phyloP scores from a whole-genome alignment of 441 rosid species.

The Pelargonium myrrhifolium region DNA sequence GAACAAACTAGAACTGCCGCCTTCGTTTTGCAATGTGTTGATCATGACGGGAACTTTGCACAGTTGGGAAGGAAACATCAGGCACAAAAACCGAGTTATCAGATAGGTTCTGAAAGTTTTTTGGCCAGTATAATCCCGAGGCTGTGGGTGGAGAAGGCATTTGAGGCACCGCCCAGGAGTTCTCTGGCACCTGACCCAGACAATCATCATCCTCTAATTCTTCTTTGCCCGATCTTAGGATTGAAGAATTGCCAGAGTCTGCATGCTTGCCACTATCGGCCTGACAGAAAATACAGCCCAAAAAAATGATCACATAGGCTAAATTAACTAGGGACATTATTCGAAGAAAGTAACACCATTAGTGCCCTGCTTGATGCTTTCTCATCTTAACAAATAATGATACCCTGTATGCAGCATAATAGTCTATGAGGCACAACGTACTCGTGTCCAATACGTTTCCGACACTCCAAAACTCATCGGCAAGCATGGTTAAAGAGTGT shows the following conservation, averaged over 20 bases:
- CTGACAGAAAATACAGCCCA: slow-evolving; percentile 29
- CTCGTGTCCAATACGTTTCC: too few relatives aligned
- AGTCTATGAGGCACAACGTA: too few relatives aligned
- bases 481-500: too few relatives aligned
- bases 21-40: slow-evolving; percentile 27
- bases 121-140: slow-evolving; percentile 82
- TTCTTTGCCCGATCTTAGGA: slow-evolving; percentile 57
- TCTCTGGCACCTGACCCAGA: slow-evolving; percentile 54
- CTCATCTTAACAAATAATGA: background rate
- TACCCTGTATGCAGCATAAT: background rate
- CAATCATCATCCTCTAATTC: slow-evolving; percentile 41
- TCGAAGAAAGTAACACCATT: background rate
- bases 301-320: background rate
- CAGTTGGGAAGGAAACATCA: slow-evolving; percentile 41
- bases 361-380: background rate
- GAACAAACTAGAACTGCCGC: slow-evolving; percentile 24
- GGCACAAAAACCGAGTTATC: slow-evolving; percentile 52
- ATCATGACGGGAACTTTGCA: slow-evolving; percentile 22
- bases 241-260: slow-evolving; percentile 62
- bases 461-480: too few relatives aligned
- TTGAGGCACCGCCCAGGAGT: slow-evolving; percentile 75
- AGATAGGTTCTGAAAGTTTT: slow-evolving; percentile 22
- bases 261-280: slow-evolving; percentile 58
- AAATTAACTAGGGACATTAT: background rate
- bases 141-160: slow-evolving; percentile 84